Base-by-base conservation (phyloP, 2,329 filamentous ascomycete genomes). In the Fusarium luffae region DNA sequence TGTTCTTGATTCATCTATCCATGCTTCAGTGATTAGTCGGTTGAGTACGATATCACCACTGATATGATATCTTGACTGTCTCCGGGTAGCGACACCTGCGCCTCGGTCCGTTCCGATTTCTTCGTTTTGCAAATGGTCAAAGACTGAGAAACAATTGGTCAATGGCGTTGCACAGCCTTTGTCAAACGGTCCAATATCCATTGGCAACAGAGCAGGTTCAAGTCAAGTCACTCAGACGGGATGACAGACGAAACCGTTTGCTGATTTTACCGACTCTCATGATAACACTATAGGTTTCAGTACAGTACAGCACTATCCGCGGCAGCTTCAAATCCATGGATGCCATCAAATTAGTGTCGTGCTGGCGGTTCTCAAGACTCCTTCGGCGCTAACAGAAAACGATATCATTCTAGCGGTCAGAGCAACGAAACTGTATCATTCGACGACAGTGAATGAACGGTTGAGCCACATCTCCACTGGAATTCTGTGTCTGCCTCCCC, bases 41-140 rank as follows among this genome's bases (percentile, higher is more conserved):
- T 44, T 4, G n/a, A 48, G 51, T 28, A 28, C 28, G 28, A 28
- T 28, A 52, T 28, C 49, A 42, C 52, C 51, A 37, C 41, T 41
- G 34, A 37, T 34, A 51, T 47, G 41, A 46, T 37, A 52, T 30
- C 27, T 46, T 59, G 23, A 61, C 28, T 62, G 30, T 30, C 51
- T 55, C 56, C 49, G 44, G 46, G 54, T 55, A 55, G 57, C 55
- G 40, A 55, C 64, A 47, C 59, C 49, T 56, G 56, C 68, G 68
- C 68, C 64, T 71, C 68, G 68, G 68, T 70, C 68, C 68, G 68
- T 69, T 68, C 68, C 68, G 68, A 69, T 64, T 52, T 68, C n/a
- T 58, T 49, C 54, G 54, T 59, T 58, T 68, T 46, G 30, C 49
- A 59, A 44, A 57, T 68, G 46, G 52, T 40, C 52, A 32, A 49